These are phyloP conservation scores for Suillus ampliporus DNA, from an alignment of 768 basidiomycete species.

Conservation along the genomic window DNA sequence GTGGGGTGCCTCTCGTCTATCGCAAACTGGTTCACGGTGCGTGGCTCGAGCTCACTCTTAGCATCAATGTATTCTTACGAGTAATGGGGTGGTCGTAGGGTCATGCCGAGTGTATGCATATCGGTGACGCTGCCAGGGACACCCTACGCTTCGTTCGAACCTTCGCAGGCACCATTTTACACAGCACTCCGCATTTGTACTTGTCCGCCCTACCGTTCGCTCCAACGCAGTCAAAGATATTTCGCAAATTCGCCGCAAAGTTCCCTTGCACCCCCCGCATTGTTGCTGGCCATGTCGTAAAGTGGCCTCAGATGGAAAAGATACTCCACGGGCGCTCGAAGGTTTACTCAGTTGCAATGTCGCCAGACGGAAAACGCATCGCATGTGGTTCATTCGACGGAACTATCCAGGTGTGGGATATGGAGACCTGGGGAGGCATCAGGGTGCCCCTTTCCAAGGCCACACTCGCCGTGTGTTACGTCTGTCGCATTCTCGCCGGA, in stretches of 20 bases:
- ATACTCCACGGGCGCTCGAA: neutral
- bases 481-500: slow-evolving; percentile 11
- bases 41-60: neutral
- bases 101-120: neutral
- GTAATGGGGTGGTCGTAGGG: slow-evolving; percentile 3
- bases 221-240: slow-evolving; percentile 27
- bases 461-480: neutral
- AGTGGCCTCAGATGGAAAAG: slow-evolving; percentile 8
- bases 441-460: neutral
- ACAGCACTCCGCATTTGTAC: slow-evolving; percentile 31
- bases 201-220: slow-evolving; percentile 31
- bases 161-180: slow-evolving; percentile 19
- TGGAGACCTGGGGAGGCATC: slow-evolving; percentile 1
- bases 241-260: slow-evolving; percentile 19
- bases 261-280: neutral
- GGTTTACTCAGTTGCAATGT: neutral
- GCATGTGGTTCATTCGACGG: slow-evolving; percentile 14
- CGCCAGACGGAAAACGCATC: neutral
- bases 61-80: neutral
- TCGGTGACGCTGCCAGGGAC: slow-evolving; percentile 9
- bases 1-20: neutral
- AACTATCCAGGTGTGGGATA: slow-evolving; percentile 11
- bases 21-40: neutral
- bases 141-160: slow-evolving; percentile 15
- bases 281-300: neutral